Conservation (phyloP, 805 yeast species). For the Candida endomychidarum region DNA sequence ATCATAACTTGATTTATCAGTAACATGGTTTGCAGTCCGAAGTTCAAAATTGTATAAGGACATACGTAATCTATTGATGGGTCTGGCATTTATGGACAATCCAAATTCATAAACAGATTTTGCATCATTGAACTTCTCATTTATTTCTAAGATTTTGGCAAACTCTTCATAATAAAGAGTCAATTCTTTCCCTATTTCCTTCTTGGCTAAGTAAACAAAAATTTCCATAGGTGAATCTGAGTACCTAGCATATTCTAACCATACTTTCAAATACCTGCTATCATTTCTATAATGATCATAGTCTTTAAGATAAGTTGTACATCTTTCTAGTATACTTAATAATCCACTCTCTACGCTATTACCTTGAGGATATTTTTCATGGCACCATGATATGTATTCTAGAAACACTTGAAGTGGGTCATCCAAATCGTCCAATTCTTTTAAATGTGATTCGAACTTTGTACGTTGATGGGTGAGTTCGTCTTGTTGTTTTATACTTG, state of each 20-base stretch:
- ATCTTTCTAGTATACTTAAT: constrained; percentile 62
- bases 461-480: constrained; percentile 18
- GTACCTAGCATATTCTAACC: constrained; percentile 75
- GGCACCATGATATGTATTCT: constrained; percentile 77
- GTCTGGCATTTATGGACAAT: constrained; percentile 62
- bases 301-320: constrained; percentile 68
- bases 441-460: constrained; percentile 51
- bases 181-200: constrained; percentile 65
- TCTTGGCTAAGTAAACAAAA: constrained; percentile 67
- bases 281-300: constrained; percentile 73
- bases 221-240: constrained; percentile 70
- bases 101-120: constrained; percentile 59
- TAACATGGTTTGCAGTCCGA: constrained; percentile 29
- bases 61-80: constrained; percentile 40
- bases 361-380: constrained; percentile 61
- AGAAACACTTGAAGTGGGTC: constrained; percentile 79
- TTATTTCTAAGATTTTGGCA: constrained; percentile 59
- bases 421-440: constrained; percentile 60
- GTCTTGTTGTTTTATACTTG: constrained; percentile 25
- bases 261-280: constrained; percentile 72
- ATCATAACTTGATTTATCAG: constrained; percentile 10
- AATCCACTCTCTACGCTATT: constrained; percentile 63
- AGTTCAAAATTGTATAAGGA: constrained; percentile 43
- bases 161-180: constrained; percentile 79
- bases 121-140: constrained; percentile 53